Conservation (phyloP, 305 asterid genomes). For the Solanum hybrid region DNA sequence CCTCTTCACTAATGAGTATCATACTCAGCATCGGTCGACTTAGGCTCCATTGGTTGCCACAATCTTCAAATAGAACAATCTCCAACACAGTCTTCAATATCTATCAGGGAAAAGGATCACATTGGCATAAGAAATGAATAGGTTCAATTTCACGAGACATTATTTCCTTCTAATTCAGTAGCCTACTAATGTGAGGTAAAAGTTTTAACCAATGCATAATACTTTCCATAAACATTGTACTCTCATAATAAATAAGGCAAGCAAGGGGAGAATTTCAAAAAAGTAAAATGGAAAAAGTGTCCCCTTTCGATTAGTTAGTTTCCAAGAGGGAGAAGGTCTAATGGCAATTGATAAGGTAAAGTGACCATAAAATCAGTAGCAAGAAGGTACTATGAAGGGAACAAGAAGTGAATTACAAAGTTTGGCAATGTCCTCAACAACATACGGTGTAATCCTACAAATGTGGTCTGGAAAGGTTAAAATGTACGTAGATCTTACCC, state of each 20-base stretch:
- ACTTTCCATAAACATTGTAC: not conserved
- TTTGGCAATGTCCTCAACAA: not conserved
- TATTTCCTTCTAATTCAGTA: not conserved
- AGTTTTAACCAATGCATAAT: not conserved
- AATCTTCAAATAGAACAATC: slow-evolving; percentile 91
- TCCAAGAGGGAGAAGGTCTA: not conserved
- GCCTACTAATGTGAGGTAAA: not conserved
- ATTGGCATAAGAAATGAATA: not conserved
- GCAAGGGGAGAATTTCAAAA: not conserved
- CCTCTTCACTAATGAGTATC: slow-evolving; percentile 92
- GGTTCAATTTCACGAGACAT: not conserved
- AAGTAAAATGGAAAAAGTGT: not conserved
- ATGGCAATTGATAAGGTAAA: not conserved
- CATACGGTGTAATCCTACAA: not conserved
- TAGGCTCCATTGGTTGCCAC: slow-evolving; percentile 93
- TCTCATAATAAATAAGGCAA: not conserved
- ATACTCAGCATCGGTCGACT: slow-evolving; percentile 95
- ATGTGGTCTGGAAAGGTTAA: not conserved
- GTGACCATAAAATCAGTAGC: not conserved
- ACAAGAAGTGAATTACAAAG: not conserved
- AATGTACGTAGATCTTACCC: not conserved
- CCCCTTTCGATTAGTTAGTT: not conserved
- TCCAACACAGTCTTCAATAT: slow-evolving; percentile 84
- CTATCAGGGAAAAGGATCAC: slow-evolving; percentile 26
- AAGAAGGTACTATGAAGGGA: not conserved